These are phyloP conservation scores for Myxozyma geophila DNA, from an alignment of 805 yeast genomes.

Conservation along the genomic window DNA sequence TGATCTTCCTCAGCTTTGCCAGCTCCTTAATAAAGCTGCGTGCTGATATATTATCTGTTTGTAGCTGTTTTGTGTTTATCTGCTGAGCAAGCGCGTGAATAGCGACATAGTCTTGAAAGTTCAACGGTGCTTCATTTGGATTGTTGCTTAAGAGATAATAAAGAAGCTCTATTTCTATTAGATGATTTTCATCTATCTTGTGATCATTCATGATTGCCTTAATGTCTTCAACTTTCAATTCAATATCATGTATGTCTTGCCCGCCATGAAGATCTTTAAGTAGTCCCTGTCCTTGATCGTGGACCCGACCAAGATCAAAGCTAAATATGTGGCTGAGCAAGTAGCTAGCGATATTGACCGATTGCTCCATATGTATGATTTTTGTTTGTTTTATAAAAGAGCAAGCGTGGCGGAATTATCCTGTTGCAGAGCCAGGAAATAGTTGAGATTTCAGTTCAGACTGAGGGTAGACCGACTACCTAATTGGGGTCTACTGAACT, in stretches of 20 bases:
- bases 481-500: no score
- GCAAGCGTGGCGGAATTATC: no score
- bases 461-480: no score
- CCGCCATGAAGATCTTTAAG: background rate
- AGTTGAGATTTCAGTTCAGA: no score
- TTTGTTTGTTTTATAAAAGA: no score
- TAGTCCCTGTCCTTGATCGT: background rate
- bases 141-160: background rate
- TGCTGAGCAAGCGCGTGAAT: background rate
- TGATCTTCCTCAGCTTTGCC: background rate
- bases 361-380: background rate
- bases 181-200: background rate
- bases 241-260: background rate
- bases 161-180: background rate
- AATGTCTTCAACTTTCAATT: background rate
- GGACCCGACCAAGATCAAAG: background rate
- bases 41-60: background rate
- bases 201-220: background rate
- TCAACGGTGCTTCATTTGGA: background rate
- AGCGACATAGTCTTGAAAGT: constrained; percentile 4
- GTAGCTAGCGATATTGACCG: background rate
- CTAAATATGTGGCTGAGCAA: constrained; percentile 8
- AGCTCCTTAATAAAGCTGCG: background rate
- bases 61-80: background rate
- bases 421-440: no score